Conservation (phyloP, 352 stramenopile species). For the Globisporangium nodosum region DNA sequence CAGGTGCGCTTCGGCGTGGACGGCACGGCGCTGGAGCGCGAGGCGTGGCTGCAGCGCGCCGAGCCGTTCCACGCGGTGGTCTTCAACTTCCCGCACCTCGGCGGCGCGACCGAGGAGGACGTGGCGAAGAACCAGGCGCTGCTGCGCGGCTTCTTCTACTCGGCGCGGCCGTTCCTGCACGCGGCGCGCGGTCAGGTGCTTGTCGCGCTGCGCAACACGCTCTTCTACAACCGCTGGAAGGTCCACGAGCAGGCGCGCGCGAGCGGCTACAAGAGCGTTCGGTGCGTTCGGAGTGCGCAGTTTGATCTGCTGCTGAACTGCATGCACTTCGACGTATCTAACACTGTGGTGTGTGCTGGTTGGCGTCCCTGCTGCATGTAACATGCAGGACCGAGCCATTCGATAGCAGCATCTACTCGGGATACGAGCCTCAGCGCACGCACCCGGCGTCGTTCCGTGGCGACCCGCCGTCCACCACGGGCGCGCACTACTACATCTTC, state of each 20-base stretch:
- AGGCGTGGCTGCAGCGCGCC: conserved; percentile 37
- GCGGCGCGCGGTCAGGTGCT: conserved; percentile 57
- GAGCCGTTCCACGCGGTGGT: conserved; percentile 61
- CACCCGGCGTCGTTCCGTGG: conserved; percentile 68
- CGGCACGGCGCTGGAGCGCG: conserved; percentile 52
- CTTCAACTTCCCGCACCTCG: conserved; percentile 87
- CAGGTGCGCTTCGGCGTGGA: conserved; percentile 65
- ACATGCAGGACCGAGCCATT: conserved; percentile 51
- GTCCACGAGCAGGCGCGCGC: conserved; percentile 58
- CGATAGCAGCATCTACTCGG: conserved; percentile 57
- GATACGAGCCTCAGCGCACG: conserved; percentile 73
- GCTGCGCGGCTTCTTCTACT: conserved; percentile 73
- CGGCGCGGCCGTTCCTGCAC: conserved; percentile 50
- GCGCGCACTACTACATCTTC: conserved; percentile 70
- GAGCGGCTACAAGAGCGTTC: conserved; percentile 63
- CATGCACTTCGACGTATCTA: background rate
- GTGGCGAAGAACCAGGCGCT: conserved; percentile 80
- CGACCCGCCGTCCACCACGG: conserved; percentile 64
- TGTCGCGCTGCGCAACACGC: conserved; percentile 66
- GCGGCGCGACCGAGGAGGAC: conserved; percentile 75
- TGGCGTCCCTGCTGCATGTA: background rate
- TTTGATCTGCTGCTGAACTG: background rate
- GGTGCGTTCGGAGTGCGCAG: conserved; percentile 19
- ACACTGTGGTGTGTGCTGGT: background rate
- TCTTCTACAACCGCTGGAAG: conserved; percentile 85